Percentiles rank a stretch among this genome's conserved stretches.
Evolutionary conservation across 2,329 filamentous ascomycete species (phyloP).

Genomic region (Exophiala calicioides): DNA sequence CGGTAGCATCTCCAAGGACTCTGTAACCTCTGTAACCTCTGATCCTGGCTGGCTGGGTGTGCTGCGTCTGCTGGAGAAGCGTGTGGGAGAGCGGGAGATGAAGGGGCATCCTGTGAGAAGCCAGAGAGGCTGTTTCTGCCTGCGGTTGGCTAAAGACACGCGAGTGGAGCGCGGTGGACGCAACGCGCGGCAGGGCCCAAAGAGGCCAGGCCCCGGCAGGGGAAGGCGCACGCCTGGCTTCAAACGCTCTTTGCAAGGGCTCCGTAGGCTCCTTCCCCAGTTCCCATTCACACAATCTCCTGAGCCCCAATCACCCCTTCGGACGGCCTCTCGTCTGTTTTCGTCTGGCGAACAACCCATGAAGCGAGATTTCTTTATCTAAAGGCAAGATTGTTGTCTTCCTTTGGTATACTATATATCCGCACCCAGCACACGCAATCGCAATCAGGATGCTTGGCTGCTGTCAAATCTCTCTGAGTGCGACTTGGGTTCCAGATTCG

Average conservation of each 20-base stretch:
- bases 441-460: no score
- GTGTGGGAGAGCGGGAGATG: slow-evolving; percentile 19
- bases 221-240: slow-evolving; percentile 3
- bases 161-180: slow-evolving; percentile 1
- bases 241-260: slow-evolving; percentile 11
- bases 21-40: no score
- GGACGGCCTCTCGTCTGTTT: neutral
- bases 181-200: slow-evolving; percentile 13
- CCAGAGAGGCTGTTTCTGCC: neutral
- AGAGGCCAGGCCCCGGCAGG: slow-evolving; percentile 1
- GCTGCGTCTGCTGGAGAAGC: no score
- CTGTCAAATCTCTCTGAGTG: no score
- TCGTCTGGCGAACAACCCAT: neutral
- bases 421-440: no score
- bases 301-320: neutral
- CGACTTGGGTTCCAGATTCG: no score
- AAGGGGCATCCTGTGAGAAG: slow-evolving; percentile 17
- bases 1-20: no score
- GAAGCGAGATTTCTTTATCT: slow-evolving; percentile 4
- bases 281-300: slow-evolving; percentile 2
- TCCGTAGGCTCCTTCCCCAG: neutral
- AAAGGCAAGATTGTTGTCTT: neutral
- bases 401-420: no score
- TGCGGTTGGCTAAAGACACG: slow-evolving; percentile 21
- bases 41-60: no score